A percentile compares a stretch with the other conserved stretches of the same genome.
These are phyloP conservation scores for Xylariaceae sp. DNA, from an alignment of 2,329 filamentous ascomycete species.

Conservation along the genomic window DNA sequence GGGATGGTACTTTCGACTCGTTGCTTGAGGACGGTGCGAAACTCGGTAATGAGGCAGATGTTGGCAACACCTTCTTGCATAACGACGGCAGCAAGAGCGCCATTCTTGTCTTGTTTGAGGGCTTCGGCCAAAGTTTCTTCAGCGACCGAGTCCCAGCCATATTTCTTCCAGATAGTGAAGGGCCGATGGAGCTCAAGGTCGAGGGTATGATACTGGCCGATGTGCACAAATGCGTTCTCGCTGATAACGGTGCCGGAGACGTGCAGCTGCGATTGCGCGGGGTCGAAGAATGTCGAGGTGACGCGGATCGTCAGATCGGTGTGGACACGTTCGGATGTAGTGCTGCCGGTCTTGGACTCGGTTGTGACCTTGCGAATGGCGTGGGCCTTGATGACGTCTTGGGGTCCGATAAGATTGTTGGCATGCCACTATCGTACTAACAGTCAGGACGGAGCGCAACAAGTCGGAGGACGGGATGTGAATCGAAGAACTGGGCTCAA, in stretches of 20 bases:
- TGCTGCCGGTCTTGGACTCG: slow-evolving; percentile 43
- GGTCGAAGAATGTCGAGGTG: slow-evolving; percentile 55
- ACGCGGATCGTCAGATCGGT: slow-evolving; percentile 54
- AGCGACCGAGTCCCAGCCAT: slow-evolving; percentile 88
- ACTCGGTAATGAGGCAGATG: slow-evolving; percentile 76
- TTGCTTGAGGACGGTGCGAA: slow-evolving; percentile 70
- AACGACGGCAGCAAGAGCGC: slow-evolving; percentile 81
- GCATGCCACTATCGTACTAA: slow-evolving; percentile 46
- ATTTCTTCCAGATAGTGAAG: slow-evolving; percentile 80
- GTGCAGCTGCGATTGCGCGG: slow-evolving; percentile 49
- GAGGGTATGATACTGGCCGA: slow-evolving; percentile 55
- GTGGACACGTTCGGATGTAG: slow-evolving; percentile 47
- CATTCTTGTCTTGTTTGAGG: slow-evolving; percentile 70
- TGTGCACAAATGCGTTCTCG: slow-evolving; percentile 48
- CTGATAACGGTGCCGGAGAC: slow-evolving; percentile 50
- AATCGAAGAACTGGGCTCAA: neutral
- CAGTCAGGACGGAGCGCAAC: neutral
- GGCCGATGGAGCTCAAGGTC: slow-evolving; percentile 84
- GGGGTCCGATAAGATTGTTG: slow-evolving; percentile 53
- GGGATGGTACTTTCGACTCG: slow-evolving; percentile 62
- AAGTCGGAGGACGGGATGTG: neutral
- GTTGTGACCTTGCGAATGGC: slow-evolving; percentile 51
- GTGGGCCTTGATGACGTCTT: slow-evolving; percentile 50
- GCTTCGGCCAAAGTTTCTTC: slow-evolving; percentile 73
- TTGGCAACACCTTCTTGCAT: slow-evolving; percentile 87